Conservation (phyloP, 2,329 filamentous ascomycete species). For the Scortechinia acanthostroma region DNA sequence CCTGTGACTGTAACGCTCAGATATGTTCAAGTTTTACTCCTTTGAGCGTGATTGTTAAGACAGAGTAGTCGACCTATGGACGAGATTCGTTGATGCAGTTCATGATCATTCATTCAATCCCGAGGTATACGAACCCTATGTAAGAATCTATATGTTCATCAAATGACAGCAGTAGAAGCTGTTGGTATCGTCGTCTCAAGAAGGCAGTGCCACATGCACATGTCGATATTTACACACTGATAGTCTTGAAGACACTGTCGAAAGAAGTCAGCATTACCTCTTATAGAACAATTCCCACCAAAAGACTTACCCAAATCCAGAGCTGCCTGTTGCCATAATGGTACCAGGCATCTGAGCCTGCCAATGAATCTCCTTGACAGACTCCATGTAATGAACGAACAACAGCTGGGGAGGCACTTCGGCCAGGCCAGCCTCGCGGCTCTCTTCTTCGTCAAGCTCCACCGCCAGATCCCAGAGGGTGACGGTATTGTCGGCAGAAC, state of each 20-base stretch:
- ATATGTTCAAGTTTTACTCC: too few relatives aligned
- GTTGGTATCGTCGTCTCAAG: too few relatives aligned
- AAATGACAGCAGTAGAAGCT: too few relatives aligned
- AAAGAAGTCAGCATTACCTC: conserved; percentile 15
- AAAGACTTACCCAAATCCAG: conserved; percentile 7
- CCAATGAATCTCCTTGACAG: conserved; percentile 70
- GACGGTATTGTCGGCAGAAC: conserved; percentile 66
- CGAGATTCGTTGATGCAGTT: too few relatives aligned
- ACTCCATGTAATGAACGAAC: conserved; percentile 71
- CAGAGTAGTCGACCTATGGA: too few relatives aligned
- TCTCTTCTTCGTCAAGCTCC: conserved; percentile 70
- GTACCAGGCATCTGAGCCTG: conserved; percentile 68
- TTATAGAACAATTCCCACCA: neutral
- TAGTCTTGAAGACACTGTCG: conserved; percentile 57
- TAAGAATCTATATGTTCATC: too few relatives aligned
- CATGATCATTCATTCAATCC: too few relatives aligned
- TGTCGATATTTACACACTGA: conserved; percentile 36
- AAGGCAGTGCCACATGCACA: too few relatives aligned
- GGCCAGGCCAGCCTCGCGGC: conserved; percentile 52
- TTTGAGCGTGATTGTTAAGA: too few relatives aligned
- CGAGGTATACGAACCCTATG: too few relatives aligned
- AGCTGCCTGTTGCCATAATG: conserved; percentile 62
- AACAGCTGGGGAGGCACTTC: conserved; percentile 67
- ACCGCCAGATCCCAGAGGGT: conserved; percentile 72
- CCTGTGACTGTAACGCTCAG: too few relatives aligned